Conservation (phyloP, 2,329 filamentous ascomycete genomes). For the Botrytis aclada region DNA sequence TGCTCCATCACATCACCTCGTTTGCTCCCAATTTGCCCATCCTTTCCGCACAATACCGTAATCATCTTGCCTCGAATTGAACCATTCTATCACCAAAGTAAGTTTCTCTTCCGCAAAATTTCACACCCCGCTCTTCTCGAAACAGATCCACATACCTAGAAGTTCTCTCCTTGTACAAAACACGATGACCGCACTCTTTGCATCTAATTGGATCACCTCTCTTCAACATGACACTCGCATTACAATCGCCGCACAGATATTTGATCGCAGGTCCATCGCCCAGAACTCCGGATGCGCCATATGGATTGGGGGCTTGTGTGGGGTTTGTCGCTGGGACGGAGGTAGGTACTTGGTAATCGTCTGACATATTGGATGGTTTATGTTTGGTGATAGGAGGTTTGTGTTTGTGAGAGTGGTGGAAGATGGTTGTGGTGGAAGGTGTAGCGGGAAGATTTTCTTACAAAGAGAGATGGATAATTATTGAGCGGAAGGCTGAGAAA, state of each 20-base stretch:
- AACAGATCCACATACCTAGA: slow-evolving; percentile 67
- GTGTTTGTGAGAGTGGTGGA: background rate
- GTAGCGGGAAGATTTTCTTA: slow-evolving; percentile 8
- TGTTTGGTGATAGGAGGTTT: background rate
- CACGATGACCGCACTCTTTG: slow-evolving; percentile 89
- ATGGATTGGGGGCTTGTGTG: slow-evolving; percentile 32
- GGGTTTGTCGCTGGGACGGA: background rate
- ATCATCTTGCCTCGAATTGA: slow-evolving; percentile 90
- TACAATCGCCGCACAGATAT: slow-evolving; percentile 83
- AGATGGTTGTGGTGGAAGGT: background rate
- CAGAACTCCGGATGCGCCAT: slow-evolving; percentile 34
- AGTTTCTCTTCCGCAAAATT: background rate
- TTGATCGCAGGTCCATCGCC: slow-evolving; percentile 56
- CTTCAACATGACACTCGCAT: slow-evolving; percentile 70
- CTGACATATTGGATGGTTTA: background rate
- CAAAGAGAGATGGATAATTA: background rate
- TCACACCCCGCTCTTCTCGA: background rate
- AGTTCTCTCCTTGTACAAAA: slow-evolving; percentile 96
- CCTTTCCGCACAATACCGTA: background rate
- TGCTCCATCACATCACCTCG: background rate
- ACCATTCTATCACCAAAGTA: slow-evolving; percentile 69
- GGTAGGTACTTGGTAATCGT: slow-evolving; percentile 19
- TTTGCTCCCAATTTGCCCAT: background rate
- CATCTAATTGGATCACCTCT: slow-evolving; percentile 80
- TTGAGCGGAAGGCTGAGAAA: background rate